phyloP scores from a whole-genome alignment of 2,329 filamentous ascomycete species.

The Colletotrichum godetiae region DNA sequence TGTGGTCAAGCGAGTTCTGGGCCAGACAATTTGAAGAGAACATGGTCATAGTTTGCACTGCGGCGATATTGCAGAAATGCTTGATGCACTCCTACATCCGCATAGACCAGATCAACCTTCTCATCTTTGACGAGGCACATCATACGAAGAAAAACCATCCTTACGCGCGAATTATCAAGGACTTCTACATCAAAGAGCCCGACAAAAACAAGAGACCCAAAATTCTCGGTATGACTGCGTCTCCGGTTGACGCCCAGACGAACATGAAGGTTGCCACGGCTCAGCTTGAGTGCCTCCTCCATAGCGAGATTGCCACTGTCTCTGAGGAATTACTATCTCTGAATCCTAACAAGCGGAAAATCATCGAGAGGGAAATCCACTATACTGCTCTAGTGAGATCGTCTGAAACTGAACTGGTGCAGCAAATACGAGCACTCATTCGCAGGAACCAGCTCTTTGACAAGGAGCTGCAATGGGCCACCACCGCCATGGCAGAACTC shows the following conservation, averaged over 20 bases:
- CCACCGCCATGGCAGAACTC: conserved; percentile 71
- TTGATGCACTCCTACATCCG: conserved; percentile 82
- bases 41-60: conserved; percentile 92
- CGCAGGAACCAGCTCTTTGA: conserved; percentile 59
- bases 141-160: conserved; percentile 95
- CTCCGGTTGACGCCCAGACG: conserved; percentile 85
- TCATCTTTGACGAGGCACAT: conserved; percentile 97
- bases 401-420: conserved; percentile 74
- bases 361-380: conserved; percentile 59
- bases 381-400: conserved; percentile 59
- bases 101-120: conserved; percentile 86
- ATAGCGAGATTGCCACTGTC: conserved; percentile 85
- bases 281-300: conserved; percentile 80
- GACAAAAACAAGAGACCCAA: conserved; percentile 69
- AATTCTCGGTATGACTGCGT: conserved; percentile 97
- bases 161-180: conserved; percentile 90
- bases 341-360: conserved; percentile 51
- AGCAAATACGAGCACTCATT: conserved; percentile 60
- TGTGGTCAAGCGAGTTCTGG: conserved; percentile 60
- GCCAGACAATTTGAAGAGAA: conserved; percentile 66
- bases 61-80: conserved; percentile 84
- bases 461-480: conserved; percentile 69
- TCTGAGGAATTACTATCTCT: conserved; percentile 54
- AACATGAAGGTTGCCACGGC: conserved; percentile 77
- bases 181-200: conserved; percentile 75